Evolutionary conservation across 2,329 filamentous ascomycete genomes (phyloP), one percentile per base, ranked within the genome.

Genomic region (Alternaria sp.): DNA sequence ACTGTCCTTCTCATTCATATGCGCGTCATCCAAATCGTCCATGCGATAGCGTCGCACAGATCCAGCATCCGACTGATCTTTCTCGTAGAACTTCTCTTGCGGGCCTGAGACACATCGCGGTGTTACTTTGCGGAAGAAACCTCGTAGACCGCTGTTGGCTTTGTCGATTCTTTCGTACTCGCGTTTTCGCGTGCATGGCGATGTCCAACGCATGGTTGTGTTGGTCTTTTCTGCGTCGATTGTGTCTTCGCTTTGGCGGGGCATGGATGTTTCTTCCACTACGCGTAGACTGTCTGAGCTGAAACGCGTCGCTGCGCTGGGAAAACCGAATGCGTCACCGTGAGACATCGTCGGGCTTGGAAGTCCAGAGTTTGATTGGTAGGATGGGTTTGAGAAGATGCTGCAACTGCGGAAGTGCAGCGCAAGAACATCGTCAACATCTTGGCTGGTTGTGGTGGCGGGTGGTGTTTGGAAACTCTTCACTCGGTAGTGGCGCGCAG

Each of bases 341-440:
- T 65, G 67, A 63, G 72, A 74, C 28, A 72, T 58, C 9, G 68
- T 63, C 41, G 74, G 70, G 30, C 70, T 74, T 15, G 71, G 67
- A 7, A 71, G 62, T 9, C 60, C 66, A 5, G 72, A 71, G 18
- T 61, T 59, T 21, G 75, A 56, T 26, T 75, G 71, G 44, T 77
- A 73, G n/a, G 71, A 71, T 23, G 74, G 69, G 47, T 75, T 76
- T 7, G 73, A 69, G 57, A 79, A 79, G 45, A 81, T 66, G 60
- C 70, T 77, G 63, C 76, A 80, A 57, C 75, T 78, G 66, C 79
- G 77, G 56, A 78, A 79, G 65, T 81, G 79, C 30, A 81, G 71
- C 12, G 79, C 79, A 1, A 80, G 72, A 14, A 79, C 78, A 56
- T 80, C 78, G 64, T 81, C 79, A 46, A 80, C 71, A 51, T 80